Evolutionary conservation across 78 protist species (phyloP).

Genomic region (Dictyostelium firmibasis): DNA sequence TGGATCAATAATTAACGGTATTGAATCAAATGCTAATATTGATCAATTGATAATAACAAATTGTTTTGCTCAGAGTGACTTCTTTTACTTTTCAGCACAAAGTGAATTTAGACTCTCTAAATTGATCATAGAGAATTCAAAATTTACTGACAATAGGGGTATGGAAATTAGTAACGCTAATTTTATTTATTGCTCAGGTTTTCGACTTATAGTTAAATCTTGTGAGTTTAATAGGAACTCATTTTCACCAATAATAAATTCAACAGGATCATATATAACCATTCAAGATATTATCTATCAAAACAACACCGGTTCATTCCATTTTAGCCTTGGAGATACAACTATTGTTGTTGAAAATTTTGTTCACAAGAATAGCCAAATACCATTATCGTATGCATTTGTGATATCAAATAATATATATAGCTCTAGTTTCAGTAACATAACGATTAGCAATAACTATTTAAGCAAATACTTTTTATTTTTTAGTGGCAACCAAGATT

Average conservation of each 20-base stretch:
- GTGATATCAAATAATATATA: neutral
- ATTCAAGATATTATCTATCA: neutral
- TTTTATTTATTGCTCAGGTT: neutral
- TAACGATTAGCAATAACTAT: neutral
- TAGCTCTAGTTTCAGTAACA: neutral
- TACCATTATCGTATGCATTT: neutral
- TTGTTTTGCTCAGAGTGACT: neutral
- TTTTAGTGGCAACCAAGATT: neutral
- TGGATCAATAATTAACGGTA: neutral
- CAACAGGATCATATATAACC: neutral
- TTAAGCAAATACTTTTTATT: neutral
- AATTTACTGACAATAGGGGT: neutral
- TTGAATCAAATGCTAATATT: neutral
- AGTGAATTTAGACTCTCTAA: neutral
- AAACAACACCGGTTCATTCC: neutral
- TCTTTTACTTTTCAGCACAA: neutral
- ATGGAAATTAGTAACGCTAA: neutral
- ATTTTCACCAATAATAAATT: neutral
- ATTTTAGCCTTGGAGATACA: neutral
- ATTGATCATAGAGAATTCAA: neutral
- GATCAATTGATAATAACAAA: neutral
- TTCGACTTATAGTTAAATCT: neutral
- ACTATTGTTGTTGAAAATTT: neutral
- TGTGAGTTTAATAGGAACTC: neutral
- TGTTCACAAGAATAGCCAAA: neutral